These are phyloP conservation scores for Melanogaster broomeanus DNA, from an alignment of 768 basidiomycete genomes.

Conservation along the genomic window DNA sequence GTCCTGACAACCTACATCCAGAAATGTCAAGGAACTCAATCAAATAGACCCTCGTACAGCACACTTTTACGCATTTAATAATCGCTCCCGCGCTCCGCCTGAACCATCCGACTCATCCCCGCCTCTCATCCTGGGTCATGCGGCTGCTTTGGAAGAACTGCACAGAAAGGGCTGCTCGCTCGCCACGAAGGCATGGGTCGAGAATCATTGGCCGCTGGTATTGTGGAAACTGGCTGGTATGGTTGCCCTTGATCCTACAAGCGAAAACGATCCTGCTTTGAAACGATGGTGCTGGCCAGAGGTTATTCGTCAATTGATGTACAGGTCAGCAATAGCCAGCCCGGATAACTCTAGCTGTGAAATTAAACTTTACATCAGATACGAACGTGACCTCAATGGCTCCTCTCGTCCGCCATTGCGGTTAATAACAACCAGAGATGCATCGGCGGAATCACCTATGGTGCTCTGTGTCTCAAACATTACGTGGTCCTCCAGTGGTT, in stretches of 20 bases:
- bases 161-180: conserved; percentile 60
- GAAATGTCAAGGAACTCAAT: conserved; percentile 50
- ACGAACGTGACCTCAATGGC: conserved; percentile 81
- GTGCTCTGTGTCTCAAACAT: conserved; percentile 83
- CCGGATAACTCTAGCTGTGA: neutral
- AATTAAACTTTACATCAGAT: conserved; percentile 47
- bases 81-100: conserved; percentile 33
- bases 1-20: conserved; percentile 26
- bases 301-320: conserved; percentile 79
- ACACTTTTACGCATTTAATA: conserved; percentile 60
- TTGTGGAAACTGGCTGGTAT: conserved; percentile 95
- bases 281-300: conserved; percentile 84
- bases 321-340: conserved; percentile 56
- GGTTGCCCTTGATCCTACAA: conserved; percentile 69
- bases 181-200: conserved; percentile 79
- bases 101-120: conserved; percentile 17
- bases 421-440: conserved; percentile 81
- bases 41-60: conserved; percentile 59
- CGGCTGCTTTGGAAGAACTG: conserved; percentile 57
- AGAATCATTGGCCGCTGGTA: conserved; percentile 88
- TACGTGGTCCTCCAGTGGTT: conserved; percentile 45
- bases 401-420: conserved; percentile 83
- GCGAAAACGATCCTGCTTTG: conserved; percentile 43
- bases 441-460: conserved; percentile 76
- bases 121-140: conserved; percentile 43